Evolutionary conservation across 2,329 filamentous ascomycete species (phyloP), one percentile per base, ranked within the genome.

Genomic region (Apiospora arundinis): DNA sequence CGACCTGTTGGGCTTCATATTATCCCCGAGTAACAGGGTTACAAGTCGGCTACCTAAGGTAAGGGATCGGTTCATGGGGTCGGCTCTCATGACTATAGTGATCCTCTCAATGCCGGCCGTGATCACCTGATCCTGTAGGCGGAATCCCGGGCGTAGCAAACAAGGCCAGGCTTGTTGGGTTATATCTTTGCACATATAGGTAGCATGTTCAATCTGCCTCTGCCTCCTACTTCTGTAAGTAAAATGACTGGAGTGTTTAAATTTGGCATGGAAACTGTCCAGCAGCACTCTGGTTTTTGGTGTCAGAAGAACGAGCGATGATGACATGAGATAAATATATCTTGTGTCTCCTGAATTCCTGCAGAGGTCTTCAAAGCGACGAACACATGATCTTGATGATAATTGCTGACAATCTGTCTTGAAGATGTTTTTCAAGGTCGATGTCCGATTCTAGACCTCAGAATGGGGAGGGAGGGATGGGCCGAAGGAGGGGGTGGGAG

Each of bases 291-390:
- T 37, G 18, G 21, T 40, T 21, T 9, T 40, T 18, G 56, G n/a
- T 63, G 9, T 11, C 18, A 18, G n/a, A 40, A 37, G 2, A 5
- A 28, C n/a, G 28, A 37, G 56, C 40, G 21, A 63, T 6, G 56
- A 63, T 63, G 56, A 63, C 32, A 40, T n/a, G 32, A n/a, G 56
- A 40, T 63, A 63, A 40, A 63, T 63, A 23, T 63, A 63, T 63
- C 56, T 4, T 18, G 18, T 40, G 56, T 4, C 56, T 14, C 52
- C 32, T 40, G 18, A 63, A 40, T 40, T 40, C 45, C 56, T 23
- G 56, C 56, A 63, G 56, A 6, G 40, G 37, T 40, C 14, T 9
- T 63, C 56, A 18, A 40, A 60, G 56, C 56, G 56, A 40, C 21
- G 21, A 63, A n/a, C 56, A 63, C 32, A 40, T 63, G 56, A 21